Evolutionary conservation across 495 filamentous ascomycete genomes (phyloP), one percentile per base, ranked within the genome.

Genomic region (Margaritispora aquatica): DNA sequence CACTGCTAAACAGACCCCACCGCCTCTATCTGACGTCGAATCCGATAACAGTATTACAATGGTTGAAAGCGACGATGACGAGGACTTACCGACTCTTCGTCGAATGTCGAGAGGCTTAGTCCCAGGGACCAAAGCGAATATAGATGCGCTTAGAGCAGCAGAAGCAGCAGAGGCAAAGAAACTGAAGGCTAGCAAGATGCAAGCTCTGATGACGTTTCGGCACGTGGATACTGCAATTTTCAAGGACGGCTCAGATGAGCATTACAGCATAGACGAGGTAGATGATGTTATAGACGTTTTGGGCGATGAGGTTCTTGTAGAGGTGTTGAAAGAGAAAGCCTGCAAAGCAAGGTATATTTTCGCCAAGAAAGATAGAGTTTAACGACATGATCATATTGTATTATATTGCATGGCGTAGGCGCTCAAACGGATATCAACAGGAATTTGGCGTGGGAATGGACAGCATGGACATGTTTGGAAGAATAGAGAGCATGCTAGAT

Each of bases 271-370:
- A 41, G 64, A 74, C 1, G 66, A 73, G 26, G 72, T 74, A 15
- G 71, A 71, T 44, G 68, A 81, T 50, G 64, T 69, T 49, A 73
- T 75, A 56, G 60, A 69, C 34, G 67, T 75, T 54, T 67, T 87
- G 27, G 80, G 84, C 59, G 88, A 92, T 65, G 76, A 84, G 57
- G 77, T 87, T 0, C 71, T 92, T 21, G 71, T 83, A 5, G 73
- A 77, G 17, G 69, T 88, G 29, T 67, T 92, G 21, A 78, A 74
- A 51, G 85, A 88, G 58, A 75, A 82, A 54, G 82, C 75, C 57
- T 80, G 81, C 59, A 69, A 77, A 24, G 71, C 91, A 49, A 77
- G 78, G 7, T 92, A 83, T 70, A 74, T 90, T 11, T 88, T 92
- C 67, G 81, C 84, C 53, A 92, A 89, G 67, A 65, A 62, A 58